Conservation (phyloP, 2,329 filamentous ascomycete species). For the Xylaria sp. region DNA sequence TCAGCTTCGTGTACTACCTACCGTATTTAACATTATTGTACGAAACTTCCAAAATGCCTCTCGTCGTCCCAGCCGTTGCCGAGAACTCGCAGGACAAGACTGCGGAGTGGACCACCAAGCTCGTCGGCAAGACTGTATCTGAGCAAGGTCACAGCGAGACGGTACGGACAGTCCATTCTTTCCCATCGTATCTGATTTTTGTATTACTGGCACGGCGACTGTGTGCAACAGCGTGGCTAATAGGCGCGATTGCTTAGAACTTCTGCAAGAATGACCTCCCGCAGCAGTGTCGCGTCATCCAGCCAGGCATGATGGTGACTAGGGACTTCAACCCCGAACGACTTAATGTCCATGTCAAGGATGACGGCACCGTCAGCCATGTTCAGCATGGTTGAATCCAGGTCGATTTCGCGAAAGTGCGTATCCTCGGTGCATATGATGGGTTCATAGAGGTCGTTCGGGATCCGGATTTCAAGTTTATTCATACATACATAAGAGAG, state of each 20-base stretch:
- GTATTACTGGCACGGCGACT: slow-evolving; percentile 1
- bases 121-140: slow-evolving; percentile 65
- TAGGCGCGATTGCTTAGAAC: slow-evolving; percentile 43
- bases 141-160: slow-evolving; percentile 55
- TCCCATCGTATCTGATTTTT: neutral
- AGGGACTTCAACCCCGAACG: slow-evolving; percentile 58
- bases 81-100: slow-evolving; percentile 47
- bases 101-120: slow-evolving; percentile 63
- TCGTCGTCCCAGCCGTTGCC: slow-evolving; percentile 63
- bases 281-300: slow-evolving; percentile 57
- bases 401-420: neutral
- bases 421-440: neutral
- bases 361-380: slow-evolving; percentile 63
- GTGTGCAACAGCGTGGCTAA: slow-evolving; percentile 1
- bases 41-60: slow-evolving; percentile 59
- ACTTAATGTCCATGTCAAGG: slow-evolving; percentile 62
- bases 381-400: slow-evolving; percentile 59
- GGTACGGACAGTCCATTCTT: slow-evolving; percentile 44
- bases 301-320: slow-evolving; percentile 60
- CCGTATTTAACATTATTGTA: too few relatives aligned
- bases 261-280: slow-evolving; percentile 65
- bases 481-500: too few relatives aligned
- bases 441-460: neutral
- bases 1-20: neutral
- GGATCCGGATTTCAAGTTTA: too few relatives aligned